phyloP scores from a whole-genome alignment of 202 grass and related monocot species.

The Setaria viridis region DNA sequence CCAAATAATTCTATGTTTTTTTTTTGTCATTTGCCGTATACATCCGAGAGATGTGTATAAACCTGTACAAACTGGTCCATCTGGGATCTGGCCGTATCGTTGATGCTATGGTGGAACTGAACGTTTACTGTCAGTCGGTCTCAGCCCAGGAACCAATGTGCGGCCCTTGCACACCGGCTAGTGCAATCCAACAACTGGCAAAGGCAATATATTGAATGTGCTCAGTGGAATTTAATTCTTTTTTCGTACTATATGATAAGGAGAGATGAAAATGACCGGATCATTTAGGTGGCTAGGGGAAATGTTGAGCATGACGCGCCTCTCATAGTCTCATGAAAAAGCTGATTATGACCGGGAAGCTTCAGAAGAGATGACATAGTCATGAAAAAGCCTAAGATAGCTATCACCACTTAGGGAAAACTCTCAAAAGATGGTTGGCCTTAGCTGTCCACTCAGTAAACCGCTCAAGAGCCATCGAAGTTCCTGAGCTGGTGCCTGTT shows the following conservation, averaged over 20 bases:
- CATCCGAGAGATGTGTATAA: no score
- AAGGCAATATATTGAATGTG: neutral
- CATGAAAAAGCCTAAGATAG: slow-evolving; percentile 13
- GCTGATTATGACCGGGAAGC: slow-evolving; percentile 1
- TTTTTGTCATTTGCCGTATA: neutral
- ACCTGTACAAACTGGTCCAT: no score
- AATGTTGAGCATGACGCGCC: neutral
- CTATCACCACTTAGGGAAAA: neutral
- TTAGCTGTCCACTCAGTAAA: slow-evolving; percentile 28
- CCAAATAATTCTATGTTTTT: neutral
- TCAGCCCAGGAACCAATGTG: neutral
- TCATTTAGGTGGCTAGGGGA: neutral
- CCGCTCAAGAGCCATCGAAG: neutral
- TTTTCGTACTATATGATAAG: neutral
- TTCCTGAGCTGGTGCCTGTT: slow-evolving; percentile 12
- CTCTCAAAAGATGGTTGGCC: slow-evolving; percentile 12
- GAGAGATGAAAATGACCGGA: neutral
- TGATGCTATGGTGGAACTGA: neutral
- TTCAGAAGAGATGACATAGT: neutral
- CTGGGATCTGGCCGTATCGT: no score
- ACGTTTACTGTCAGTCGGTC: neutral
- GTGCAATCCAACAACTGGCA: neutral
- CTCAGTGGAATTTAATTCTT: neutral
- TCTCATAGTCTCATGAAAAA: neutral
- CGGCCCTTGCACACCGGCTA: neutral